Percentiles rank a stretch among this genome's conserved stretches.
Conservation (phyloP, 352 stramenopile species). For the Aphanomyces euteiches region DNA sequence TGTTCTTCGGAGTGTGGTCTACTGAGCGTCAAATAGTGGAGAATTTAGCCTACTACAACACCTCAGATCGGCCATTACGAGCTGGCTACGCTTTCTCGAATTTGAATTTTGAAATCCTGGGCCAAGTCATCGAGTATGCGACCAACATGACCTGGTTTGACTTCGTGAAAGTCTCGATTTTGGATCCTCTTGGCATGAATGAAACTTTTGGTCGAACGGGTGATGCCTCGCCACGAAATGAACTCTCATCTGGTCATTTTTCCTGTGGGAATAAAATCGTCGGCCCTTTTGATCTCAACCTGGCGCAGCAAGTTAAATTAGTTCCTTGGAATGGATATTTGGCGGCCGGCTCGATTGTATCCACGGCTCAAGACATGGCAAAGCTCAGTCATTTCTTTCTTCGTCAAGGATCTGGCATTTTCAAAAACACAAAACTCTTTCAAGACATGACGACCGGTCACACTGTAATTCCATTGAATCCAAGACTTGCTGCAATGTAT, state of each 20-base stretch:
- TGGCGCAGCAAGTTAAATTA: neutral
- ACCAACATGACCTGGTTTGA: conserved; percentile 45
- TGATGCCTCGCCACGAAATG: conserved; percentile 30
- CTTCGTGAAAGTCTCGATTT: conserved; percentile 51
- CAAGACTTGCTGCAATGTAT: conserved; percentile 23
- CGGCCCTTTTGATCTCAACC: conserved; percentile 46
- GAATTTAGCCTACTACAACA: conserved; percentile 39
- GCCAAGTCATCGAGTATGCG: conserved; percentile 51
- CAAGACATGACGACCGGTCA: conserved; percentile 58
- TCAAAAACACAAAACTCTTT: conserved; percentile 45
- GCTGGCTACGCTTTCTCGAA: conserved; percentile 57
- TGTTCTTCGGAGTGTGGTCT: conserved; percentile 39
- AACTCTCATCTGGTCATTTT: conserved; percentile 46
- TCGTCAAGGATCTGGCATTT: conserved; percentile 44
- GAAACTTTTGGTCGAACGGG: conserved; percentile 46
- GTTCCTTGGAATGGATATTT: conserved; percentile 19
- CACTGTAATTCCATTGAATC: neutral
- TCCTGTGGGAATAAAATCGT: conserved; percentile 42
- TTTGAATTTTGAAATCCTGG: conserved; percentile 56
- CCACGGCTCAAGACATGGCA: conserved; percentile 52
- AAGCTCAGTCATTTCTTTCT: conserved; percentile 52
- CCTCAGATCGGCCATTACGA: conserved; percentile 40
- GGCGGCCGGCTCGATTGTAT: conserved; percentile 49
- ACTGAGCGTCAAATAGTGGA: conserved; percentile 42
- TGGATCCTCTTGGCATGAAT: conserved; percentile 53